Evolutionary conservation across 2,329 filamentous ascomycete species (phyloP).

Genomic region (Salinomyces thailandicus): DNA sequence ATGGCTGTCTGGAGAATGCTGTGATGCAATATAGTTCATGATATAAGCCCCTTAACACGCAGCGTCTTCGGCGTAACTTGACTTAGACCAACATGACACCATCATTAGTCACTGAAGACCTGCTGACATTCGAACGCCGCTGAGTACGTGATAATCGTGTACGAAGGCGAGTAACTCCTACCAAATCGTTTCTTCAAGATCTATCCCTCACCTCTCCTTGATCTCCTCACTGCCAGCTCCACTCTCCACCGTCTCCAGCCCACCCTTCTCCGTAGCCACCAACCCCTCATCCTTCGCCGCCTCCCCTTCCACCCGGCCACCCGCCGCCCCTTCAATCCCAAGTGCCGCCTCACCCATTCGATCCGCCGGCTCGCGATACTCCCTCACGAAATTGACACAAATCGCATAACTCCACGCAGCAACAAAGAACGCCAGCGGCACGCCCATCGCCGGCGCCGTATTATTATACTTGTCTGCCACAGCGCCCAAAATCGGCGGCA

Average conservation of each 20-base stretch:
- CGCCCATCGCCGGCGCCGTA: constrained; percentile 52
- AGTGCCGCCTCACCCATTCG: constrained; percentile 38
- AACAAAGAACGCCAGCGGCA: constrained; percentile 47
- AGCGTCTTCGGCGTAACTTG: too few relatives aligned
- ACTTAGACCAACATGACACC: too few relatives aligned
- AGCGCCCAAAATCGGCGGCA: constrained; percentile 60
- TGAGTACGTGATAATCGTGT: too few relatives aligned
- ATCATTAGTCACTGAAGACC: too few relatives aligned
- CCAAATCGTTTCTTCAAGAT: too few relatives aligned
- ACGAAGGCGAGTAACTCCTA: too few relatives aligned
- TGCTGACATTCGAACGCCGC: too few relatives aligned
- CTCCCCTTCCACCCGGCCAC: constrained; percentile 24
- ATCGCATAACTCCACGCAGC: constrained; percentile 37
- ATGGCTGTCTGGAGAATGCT: too few relatives aligned
- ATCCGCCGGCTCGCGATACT: constrained; percentile 54
- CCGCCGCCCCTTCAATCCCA: constrained; percentile 27
- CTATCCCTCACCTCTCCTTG: not conserved
- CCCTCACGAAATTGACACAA: constrained; percentile 52
- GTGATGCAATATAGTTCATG: too few relatives aligned
- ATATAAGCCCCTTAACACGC: too few relatives aligned
- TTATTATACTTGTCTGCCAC: constrained; percentile 54
- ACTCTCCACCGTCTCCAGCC: constrained; percentile 8
- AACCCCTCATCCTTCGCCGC: constrained; percentile 3
- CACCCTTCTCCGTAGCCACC: constrained; percentile 11
- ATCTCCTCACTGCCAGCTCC: constrained; percentile 4